Evolutionary conservation across 2,329 filamentous ascomycete species (phyloP), one percentile per base, ranked within the genome.

Genomic region (Claviceps capensis): DNA sequence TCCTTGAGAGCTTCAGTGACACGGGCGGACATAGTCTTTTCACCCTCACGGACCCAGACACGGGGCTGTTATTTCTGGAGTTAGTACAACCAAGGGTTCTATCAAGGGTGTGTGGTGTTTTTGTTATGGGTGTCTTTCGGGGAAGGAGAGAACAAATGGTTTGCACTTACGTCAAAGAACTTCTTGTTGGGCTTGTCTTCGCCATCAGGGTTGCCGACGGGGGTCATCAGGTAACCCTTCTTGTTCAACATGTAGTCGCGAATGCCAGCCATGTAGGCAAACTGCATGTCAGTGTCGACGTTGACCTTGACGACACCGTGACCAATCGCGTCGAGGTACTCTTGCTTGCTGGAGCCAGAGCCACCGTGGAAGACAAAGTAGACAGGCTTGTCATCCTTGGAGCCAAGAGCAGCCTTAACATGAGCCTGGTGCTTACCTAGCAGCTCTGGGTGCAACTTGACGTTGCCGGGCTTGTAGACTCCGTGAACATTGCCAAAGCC

Each of bases 361-460:
- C 93, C 93, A 65, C 93, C 93, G 80, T 98, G 93, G 86, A 98
- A 98, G 70, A 98, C 93, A 65, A 98, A 88, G 83, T 90, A 97
- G 67, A 97, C 87, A 61, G 93, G 93, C 85, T 96, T 96, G 67
- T 86, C 79, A 59, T 86, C 80, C 62, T 78, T 74, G 63, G 79
- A 73, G 60, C 72, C 71, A 59, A 84, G 81, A 77, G 94, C 81
- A 72, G 91, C 82, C 72, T 88, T 82, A 70, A 96, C 88, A 72
- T 86, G 88, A 58, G 78, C 78, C 78, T 98, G 93, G 82, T 98
- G 93, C 85, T 97, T 96, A 72, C 81, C 80, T 63, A 98, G 86
- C 50, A 98, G 84, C 75, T 95, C 88, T 53, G 93, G 93, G 77
- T 95, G 89, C 58, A 98, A 85, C 75, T 88, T 88, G 73, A 97